phyloP scores from a whole-genome alignment of 148 eudicot species.

The Camellia sinensis region DNA sequence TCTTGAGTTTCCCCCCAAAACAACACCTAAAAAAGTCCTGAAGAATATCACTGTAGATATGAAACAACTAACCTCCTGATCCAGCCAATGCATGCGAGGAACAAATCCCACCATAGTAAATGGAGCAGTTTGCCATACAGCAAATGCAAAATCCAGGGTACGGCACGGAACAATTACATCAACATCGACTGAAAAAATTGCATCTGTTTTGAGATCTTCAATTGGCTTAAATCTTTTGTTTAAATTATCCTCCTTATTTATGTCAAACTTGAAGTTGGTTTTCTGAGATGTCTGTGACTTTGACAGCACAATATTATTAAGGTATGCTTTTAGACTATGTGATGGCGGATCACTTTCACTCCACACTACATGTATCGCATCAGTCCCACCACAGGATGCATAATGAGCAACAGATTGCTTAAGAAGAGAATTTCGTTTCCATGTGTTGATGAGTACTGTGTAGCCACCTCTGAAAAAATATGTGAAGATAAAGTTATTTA shows the following conservation, averaged over 20 bases:
- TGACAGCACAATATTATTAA: conserved; percentile 36
- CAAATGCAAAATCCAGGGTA: conserved; percentile 63
- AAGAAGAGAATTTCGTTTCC: conserved; percentile 69
- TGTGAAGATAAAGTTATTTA: background rate
- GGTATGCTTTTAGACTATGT: conserved; percentile 37
- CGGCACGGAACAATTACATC: conserved; percentile 71
- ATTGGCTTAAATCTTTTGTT: conserved; percentile 75
- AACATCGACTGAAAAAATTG: conserved; percentile 75
- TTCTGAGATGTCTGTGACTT: conserved; percentile 48
- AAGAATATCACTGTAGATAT: no score
- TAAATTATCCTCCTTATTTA: conserved; percentile 61
- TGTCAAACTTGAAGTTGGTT: conserved; percentile 55
- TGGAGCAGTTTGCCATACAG: conserved; percentile 82
- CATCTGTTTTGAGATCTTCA: conserved; percentile 52
- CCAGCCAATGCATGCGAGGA: conserved; percentile 71
- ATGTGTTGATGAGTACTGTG: conserved; percentile 73
- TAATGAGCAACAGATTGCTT: conserved; percentile 73
- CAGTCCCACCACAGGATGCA: conserved; percentile 66
- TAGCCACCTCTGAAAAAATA: conserved; percentile 53
- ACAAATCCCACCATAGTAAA: conserved; percentile 76
- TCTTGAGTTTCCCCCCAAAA: no score
- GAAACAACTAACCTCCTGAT: conserved; percentile 43
- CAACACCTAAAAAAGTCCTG: no score
- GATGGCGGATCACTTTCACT: conserved; percentile 72
- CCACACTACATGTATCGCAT: conserved; percentile 82